Percentiles rank a stretch among this genome's conserved stretches.
Conservation (phyloP, 192 early-diverging fungal genomes). For the Thamnidium elegans region DNA sequence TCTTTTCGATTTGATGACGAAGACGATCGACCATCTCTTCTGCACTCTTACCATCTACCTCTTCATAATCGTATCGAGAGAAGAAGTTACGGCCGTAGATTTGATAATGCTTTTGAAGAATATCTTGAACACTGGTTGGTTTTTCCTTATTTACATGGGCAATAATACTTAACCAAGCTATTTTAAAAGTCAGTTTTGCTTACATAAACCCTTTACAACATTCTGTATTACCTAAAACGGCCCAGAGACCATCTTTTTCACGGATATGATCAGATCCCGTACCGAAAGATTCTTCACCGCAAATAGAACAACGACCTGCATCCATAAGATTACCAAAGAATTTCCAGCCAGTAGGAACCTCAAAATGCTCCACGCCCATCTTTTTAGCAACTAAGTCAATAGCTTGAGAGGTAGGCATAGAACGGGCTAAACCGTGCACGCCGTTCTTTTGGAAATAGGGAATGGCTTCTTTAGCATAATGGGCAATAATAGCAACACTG, state of each 20-base stretch:
- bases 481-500: conserved; percentile 95
- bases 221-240: conserved; percentile 65
- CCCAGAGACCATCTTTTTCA: conserved; percentile 99
- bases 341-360: conserved; percentile 91
- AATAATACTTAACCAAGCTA: conserved; percentile 94
- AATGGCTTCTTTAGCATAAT: conserved; percentile 78
- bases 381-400: conserved; percentile 86
- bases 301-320: conserved; percentile 87
- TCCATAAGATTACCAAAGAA: conserved; percentile 99
- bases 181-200: neutral
- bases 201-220: neutral
- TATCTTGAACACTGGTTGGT: conserved; percentile 65
- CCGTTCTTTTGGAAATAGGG: conserved; percentile 89
- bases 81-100: conserved; percentile 97
- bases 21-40: conserved; percentile 76
- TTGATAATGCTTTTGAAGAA: conserved; percentile 77
- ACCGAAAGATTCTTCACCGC: conserved; percentile 98
- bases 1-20: conserved; percentile 46
- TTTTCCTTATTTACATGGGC: conserved; percentile 66
- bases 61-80: conserved; percentile 96
- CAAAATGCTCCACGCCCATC: conserved; percentile 75
- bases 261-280: conserved; percentile 98
- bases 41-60: conserved; percentile 80
- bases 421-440: conserved; percentile 84
- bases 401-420: conserved; percentile 95